These are phyloP conservation scores for Lenzites betulinus DNA, from an alignment of 768 basidiomycete genomes.

Conservation along the genomic window DNA sequence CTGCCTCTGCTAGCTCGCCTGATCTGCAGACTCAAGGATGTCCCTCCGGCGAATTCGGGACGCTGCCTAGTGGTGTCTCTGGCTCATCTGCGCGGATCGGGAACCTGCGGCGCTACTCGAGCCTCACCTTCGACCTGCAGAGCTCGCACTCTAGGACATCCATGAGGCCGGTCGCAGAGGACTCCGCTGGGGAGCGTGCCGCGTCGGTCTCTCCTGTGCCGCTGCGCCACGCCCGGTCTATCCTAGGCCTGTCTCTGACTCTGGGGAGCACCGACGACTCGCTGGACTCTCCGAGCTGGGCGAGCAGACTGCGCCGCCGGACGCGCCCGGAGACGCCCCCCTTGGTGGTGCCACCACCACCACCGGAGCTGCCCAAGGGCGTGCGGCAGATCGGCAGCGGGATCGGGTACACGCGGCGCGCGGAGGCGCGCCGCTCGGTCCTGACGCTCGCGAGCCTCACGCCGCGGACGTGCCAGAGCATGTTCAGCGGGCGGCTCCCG, in stretches of 20 bases:
- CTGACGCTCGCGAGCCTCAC: constrained; percentile 20
- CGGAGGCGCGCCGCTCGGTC: constrained; percentile 15
- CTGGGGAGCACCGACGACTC: constrained; percentile 32
- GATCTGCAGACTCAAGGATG: neutral
- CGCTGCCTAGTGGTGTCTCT: constrained; percentile 5
- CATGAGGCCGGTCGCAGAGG: neutral
- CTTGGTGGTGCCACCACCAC: constrained; percentile 32
- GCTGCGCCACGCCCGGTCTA: constrained; percentile 21
- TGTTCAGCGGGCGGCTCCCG: constrained; percentile 14
- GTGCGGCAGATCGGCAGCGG: constrained; percentile 38
- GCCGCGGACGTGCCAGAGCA: constrained; percentile 24
- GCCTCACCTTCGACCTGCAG: constrained; percentile 32
- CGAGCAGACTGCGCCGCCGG: constrained; percentile 46
- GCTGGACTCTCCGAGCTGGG: constrained; percentile 28
- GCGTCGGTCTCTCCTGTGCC: neutral
- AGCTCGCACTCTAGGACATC: constrained; percentile 20
- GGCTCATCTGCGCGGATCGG: constrained; percentile 3
- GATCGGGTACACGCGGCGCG: constrained; percentile 30
- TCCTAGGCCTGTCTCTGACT: constrained; percentile 38
- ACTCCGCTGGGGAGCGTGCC: constrained; percentile 15
- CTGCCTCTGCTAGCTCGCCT: neutral
- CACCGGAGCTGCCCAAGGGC: constrained; percentile 41
- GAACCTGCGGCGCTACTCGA: constrained; percentile 31
- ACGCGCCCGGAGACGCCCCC: constrained; percentile 35
- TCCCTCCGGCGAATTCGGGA: neutral